Evolutionary conservation across 176 grass and related monocot genomes (phyloP).

Genomic region (Avena eriantha): DNA sequence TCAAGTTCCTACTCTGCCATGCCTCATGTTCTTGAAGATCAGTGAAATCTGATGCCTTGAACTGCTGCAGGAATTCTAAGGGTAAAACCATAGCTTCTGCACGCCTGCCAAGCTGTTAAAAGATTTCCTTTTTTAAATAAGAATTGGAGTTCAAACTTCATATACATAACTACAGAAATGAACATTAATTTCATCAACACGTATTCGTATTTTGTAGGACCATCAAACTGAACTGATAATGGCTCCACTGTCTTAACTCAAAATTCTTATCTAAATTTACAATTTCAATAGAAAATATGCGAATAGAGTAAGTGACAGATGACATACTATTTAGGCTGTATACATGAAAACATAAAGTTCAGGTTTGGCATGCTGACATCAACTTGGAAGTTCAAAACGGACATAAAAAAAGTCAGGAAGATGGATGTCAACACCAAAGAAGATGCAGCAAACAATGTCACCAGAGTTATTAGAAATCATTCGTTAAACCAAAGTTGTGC

Average conservation of each 20-base stretch:
- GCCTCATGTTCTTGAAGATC: slow-evolving; percentile 79
- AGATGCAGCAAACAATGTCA: slow-evolving; percentile 19
- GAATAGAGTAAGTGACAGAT: background rate
- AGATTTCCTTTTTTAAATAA: background rate
- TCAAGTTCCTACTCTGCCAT: slow-evolving; percentile 85
- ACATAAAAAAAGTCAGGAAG: background rate
- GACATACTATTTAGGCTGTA: background rate
- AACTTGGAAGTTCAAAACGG: background rate
- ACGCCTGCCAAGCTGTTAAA: slow-evolving; percentile 80
- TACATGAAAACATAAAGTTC: background rate
- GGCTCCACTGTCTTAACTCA: slow-evolving; percentile 6
- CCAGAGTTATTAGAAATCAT: background rate
- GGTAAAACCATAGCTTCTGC: slow-evolving; percentile 87
- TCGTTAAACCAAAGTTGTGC: background rate
- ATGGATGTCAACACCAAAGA: slow-evolving; percentile 18
- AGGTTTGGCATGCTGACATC: slow-evolving; percentile 21
- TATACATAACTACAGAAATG: slow-evolving; percentile 7
- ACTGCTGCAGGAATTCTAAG: slow-evolving; percentile 94
- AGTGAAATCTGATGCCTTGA: slow-evolving; percentile 89
- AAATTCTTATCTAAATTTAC: slow-evolving; percentile 3
- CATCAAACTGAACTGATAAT: slow-evolving; percentile 21
- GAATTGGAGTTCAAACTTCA: slow-evolving; percentile 18
- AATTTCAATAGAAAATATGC: background rate
- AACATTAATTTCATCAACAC: background rate
- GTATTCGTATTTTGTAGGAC: background rate